A percentile compares a stretch with the other conserved stretches of the same genome.
These are phyloP conservation scores for Leccinum pachyderme DNA, from an alignment of 1,284 basidiomycete species.

Conservation along the genomic window DNA sequence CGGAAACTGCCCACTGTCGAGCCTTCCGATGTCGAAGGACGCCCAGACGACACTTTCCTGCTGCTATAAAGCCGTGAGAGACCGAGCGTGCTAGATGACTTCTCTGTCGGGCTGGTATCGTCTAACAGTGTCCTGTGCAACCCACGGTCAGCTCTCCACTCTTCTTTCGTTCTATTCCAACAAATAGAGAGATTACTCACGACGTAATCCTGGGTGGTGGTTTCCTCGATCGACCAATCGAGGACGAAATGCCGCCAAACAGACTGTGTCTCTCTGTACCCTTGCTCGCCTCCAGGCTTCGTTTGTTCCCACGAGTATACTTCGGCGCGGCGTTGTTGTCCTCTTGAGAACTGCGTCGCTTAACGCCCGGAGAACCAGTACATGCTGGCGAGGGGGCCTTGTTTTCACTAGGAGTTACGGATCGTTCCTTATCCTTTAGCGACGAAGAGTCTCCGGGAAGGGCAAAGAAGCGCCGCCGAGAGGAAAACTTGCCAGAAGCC, in stretches of 20 bases:
- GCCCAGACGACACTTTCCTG: slow-evolving; percentile 39
- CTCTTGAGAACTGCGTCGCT: slow-evolving; percentile 25
- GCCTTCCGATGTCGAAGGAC: slow-evolving; percentile 40
- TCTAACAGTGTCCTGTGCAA: slow-evolving; percentile 27
- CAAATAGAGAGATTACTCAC: slow-evolving; percentile 36
- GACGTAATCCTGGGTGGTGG: slow-evolving; percentile 71
- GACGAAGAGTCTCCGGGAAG: slow-evolving; percentile 49
- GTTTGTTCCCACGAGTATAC: slow-evolving; percentile 44
- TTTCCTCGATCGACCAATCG: slow-evolving; percentile 69
- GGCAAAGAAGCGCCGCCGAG: slow-evolving; percentile 57
- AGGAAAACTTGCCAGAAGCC: slow-evolving; percentile 31
- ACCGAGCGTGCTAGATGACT: slow-evolving; percentile 39
- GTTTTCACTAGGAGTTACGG: slow-evolving; percentile 17
- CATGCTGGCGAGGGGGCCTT: slow-evolving; percentile 22
- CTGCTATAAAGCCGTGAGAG: slow-evolving; percentile 49
- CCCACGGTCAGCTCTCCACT: neutral
- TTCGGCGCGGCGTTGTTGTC: slow-evolving; percentile 36
- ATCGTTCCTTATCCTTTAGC: slow-evolving; percentile 38
- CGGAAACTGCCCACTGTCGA: slow-evolving; percentile 10
- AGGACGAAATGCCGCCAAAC: slow-evolving; percentile 58
- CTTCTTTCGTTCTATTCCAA: neutral
- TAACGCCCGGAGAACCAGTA: slow-evolving; percentile 20
- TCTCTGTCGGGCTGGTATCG: slow-evolving; percentile 29
- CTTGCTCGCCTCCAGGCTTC: slow-evolving; percentile 52
- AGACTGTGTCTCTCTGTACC: slow-evolving; percentile 67